Conservation (phyloP, 140 eudicot species). For the Oenanthe javanica region DNA sequence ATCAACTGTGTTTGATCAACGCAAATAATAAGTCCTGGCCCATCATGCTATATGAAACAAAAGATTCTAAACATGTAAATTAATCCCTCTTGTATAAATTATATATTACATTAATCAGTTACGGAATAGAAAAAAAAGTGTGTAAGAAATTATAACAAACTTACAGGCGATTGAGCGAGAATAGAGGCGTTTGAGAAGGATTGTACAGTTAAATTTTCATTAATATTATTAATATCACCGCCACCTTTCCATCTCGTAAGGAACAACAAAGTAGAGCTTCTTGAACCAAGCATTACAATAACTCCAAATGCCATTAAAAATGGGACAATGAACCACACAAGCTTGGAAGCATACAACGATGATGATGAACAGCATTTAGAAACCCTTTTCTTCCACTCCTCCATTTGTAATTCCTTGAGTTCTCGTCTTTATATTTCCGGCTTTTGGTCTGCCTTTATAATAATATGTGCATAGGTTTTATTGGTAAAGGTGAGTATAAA, state of each 20-base stretch:
- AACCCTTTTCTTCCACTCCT: background rate
- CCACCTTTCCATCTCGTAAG: background rate
- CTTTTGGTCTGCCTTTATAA: background rate
- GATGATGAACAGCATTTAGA: background rate
- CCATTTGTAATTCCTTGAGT: background rate
- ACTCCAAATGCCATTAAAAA: slow-evolving; percentile 4
- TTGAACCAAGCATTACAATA: background rate
- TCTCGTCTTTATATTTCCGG: background rate
- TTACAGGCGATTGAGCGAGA: background rate
- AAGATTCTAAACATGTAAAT: too few relatives aligned
- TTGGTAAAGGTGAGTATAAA: background rate
- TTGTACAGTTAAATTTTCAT: background rate
- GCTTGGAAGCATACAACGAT: background rate
- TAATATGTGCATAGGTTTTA: background rate
- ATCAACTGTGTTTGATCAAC: too few relatives aligned
- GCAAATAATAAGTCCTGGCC: too few relatives aligned
- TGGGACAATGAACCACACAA: background rate
- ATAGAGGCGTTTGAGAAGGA: background rate
- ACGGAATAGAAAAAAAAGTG: background rate
- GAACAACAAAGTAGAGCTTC: background rate
- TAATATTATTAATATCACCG: background rate
- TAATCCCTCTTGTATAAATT: too few relatives aligned
- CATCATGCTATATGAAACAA: too few relatives aligned
- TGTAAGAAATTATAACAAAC: background rate
- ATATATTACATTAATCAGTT: too few relatives aligned